phyloP scores from a whole-genome alignment of 2,329 filamentous ascomycete species.

The Colletotrichum australisinense region DNA sequence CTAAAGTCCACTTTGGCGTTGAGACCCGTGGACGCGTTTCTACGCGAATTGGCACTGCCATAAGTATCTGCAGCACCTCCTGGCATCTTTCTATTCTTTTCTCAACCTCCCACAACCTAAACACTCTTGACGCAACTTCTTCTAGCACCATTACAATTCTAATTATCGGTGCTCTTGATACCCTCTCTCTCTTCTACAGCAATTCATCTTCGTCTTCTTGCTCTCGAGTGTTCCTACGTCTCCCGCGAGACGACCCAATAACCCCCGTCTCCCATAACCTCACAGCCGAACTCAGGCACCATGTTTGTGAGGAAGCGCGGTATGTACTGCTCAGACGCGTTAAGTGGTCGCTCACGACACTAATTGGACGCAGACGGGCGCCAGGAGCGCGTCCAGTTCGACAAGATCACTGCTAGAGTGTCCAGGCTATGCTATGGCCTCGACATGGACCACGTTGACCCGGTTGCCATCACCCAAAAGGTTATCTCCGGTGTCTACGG shows the following conservation, averaged over 20 bases:
- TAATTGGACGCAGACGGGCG: conserved; percentile 79
- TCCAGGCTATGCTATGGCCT: conserved; percentile 98
- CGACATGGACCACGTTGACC: conserved; percentile 93
- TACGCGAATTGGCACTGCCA: conserved; percentile 32
- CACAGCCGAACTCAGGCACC: conserved; percentile 41
- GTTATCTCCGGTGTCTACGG: conserved; percentile 99
- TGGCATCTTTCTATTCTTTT: background rate
- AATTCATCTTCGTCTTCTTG: background rate
- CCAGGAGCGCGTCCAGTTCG: conserved; percentile 99
- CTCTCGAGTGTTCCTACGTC: background rate
- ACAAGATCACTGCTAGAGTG: conserved; percentile 99
- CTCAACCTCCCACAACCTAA: conserved; percentile 28
- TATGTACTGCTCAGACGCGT: conserved; percentile 49
- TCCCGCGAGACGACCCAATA: background rate
- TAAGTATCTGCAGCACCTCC: conserved; percentile 37
- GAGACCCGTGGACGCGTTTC: conserved; percentile 24
- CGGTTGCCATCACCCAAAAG: conserved; percentile 98
- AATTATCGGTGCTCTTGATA: conserved; percentile 22
- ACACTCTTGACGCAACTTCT: conserved; percentile 7
- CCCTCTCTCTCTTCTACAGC: conserved; percentile 5
- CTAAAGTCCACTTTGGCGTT: conserved; percentile 34
- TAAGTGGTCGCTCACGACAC: background rate
- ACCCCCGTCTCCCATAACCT: background rate
- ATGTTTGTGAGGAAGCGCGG: conserved; percentile 75
- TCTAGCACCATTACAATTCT: conserved; percentile 1